Evolutionary conservation across 2,329 filamentous ascomycete genomes (phyloP).

Genomic region (Teratosphaeria viscida): DNA sequence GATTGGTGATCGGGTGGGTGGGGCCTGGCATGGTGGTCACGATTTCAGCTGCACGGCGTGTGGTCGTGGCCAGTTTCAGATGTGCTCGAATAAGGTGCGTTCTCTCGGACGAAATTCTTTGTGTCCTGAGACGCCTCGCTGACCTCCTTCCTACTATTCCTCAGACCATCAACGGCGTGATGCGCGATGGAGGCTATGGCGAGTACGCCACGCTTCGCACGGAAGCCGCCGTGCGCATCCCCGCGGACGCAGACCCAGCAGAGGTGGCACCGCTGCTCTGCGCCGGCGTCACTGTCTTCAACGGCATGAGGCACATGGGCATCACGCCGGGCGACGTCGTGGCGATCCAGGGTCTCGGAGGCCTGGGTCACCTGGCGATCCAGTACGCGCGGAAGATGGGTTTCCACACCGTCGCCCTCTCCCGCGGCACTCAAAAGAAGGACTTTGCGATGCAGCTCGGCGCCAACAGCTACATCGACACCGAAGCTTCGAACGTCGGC

Average conservation of each 20-base stretch:
- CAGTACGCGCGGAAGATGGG: conserved; percentile 45
- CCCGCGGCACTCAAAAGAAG: conserved; percentile 41
- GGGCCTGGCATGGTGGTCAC: conserved; percentile 59
- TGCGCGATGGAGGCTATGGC: conserved; percentile 51
- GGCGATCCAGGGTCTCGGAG: conserved; percentile 43
- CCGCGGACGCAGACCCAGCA: conserved; percentile 36
- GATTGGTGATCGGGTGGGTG: conserved; percentile 57
- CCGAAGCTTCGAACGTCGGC: conserved; percentile 40
- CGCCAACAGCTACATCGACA: conserved; percentile 47
- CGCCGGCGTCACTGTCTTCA: conserved; percentile 42
- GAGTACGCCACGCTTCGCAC: conserved; percentile 52
- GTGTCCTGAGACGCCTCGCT: background rate
- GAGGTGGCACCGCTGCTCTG: conserved; percentile 39
- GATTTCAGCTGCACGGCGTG: conserved; percentile 53
- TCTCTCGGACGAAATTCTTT: background rate
- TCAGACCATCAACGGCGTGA: conserved; percentile 52
- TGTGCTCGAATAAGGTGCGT: conserved; percentile 47
- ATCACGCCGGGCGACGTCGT: conserved; percentile 37
- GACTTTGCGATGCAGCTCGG: conserved; percentile 45
- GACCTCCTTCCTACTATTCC: background rate
- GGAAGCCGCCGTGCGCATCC: conserved; percentile 49
- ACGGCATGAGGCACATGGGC: conserved; percentile 40
- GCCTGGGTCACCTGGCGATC: conserved; percentile 28
- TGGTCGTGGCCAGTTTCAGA: conserved; percentile 54
- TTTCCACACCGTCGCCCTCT: conserved; percentile 43